Conservation (phyloP, 1,284 basidiomycete genomes). For the Singerocomus rubriflavus region DNA sequence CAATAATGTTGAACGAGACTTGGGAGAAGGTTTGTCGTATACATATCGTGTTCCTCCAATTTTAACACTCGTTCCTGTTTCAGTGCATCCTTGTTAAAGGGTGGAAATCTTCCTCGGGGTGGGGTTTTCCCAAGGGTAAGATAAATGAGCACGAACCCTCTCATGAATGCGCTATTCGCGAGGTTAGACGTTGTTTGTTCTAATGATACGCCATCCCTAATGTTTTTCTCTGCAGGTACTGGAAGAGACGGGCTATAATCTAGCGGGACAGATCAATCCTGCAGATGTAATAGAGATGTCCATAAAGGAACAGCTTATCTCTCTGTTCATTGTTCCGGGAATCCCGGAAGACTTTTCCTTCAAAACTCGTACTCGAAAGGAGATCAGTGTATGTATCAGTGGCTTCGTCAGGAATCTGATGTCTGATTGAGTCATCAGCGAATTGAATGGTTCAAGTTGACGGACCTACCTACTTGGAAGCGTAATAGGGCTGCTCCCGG, state of each 20-base stretch:
- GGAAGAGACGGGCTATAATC: constrained; percentile 93
- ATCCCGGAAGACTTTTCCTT: constrained; percentile 91
- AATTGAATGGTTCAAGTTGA: constrained; percentile 94
- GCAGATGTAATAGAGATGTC: constrained; percentile 81
- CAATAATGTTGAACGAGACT: constrained; percentile 88
- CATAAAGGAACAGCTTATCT: constrained; percentile 87
- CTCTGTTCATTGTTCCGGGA: constrained; percentile 87
- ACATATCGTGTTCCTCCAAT: constrained; percentile 1
- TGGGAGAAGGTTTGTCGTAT: constrained; percentile 79
- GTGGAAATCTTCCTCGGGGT: constrained; percentile 94
- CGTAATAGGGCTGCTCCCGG: constrained; percentile 69
- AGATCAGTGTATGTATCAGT: constrained; percentile 83
- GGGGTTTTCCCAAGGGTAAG: constrained; percentile 99
- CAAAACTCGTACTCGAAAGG: constrained; percentile 93
- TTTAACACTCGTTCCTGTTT: constrained; percentile 9
- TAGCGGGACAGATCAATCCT: constrained; percentile 66
- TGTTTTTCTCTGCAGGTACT: constrained; percentile 57
- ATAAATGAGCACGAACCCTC: constrained; percentile 93
- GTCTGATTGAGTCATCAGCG: constrained; percentile 51
- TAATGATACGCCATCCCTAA: constrained; percentile 5
- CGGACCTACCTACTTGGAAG: constrained; percentile 93
- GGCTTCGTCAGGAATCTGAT: not conserved
- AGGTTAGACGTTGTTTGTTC: constrained; percentile 51
- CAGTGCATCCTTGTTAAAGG: constrained; percentile 95
- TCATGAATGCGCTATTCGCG: constrained; percentile 83